phyloP scores from a whole-genome alignment of 2,329 filamentous ascomycete species.

The Ilyonectria destructans region DNA sequence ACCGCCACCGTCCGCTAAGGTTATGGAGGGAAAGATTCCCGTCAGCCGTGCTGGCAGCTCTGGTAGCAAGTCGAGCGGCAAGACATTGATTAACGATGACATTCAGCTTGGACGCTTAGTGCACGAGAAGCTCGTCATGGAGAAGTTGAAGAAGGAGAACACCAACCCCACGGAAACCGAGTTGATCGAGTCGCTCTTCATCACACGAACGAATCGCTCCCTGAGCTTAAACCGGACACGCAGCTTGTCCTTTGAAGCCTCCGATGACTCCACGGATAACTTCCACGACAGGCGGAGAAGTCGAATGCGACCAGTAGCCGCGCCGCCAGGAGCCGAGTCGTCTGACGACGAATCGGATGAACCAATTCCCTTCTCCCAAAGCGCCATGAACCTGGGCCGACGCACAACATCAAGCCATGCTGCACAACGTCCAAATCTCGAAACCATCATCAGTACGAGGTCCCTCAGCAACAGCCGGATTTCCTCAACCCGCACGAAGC shows the following conservation, averaged over 20 bases:
- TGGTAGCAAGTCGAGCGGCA: conserved; percentile 66
- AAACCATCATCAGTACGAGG: conserved; percentile 64
- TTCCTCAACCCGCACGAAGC: conserved; percentile 51
- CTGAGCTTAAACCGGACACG: conserved; percentile 54
- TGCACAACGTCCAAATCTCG: conserved; percentile 62
- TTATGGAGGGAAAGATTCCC: conserved; percentile 90
- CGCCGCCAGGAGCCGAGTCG: conserved; percentile 51
- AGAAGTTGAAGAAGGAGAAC: conserved; percentile 61
- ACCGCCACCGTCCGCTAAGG: conserved; percentile 88
- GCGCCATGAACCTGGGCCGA: conserved; percentile 46
- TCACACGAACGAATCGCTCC: conserved; percentile 52
- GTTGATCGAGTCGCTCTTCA: conserved; percentile 61
- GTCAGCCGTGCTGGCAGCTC: conserved; percentile 76
- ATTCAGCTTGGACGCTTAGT: conserved; percentile 61
- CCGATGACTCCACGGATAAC: conserved; percentile 54
- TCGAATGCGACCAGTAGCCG: conserved; percentile 50
- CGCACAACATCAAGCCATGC: conserved; percentile 52
- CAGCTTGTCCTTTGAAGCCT: conserved; percentile 58
- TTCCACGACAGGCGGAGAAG: conserved; percentile 49
- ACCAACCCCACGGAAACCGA: conserved; percentile 60
- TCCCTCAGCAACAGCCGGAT: conserved; percentile 49
- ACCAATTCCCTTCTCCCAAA: conserved; percentile 44
- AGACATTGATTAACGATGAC: conserved; percentile 61
- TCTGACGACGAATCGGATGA: conserved; percentile 54
- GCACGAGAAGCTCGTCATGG: conserved; percentile 63